phyloP scores from a whole-genome alignment of 2,329 filamentous ascomycete species.

The Gyromitra esculenta region DNA sequence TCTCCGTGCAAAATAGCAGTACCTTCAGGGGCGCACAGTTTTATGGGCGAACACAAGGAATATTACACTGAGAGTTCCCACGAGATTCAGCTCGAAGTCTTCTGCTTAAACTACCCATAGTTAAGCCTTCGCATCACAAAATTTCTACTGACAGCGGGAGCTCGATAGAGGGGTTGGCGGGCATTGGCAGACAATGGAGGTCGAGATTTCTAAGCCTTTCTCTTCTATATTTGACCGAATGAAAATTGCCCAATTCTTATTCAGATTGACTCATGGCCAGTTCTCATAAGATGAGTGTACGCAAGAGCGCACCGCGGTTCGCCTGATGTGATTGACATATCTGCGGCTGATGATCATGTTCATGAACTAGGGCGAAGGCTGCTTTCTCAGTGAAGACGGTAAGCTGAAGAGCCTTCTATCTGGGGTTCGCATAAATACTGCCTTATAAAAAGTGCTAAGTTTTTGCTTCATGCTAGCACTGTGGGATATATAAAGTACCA shows the following conservation, averaged over 20 bases:
- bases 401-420: neutral
- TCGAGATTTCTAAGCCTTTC: neutral
- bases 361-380: neutral
- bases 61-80: neutral
- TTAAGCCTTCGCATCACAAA: neutral
- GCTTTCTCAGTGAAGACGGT: neutral
- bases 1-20: no score
- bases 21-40: neutral
- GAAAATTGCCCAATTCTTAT: neutral
- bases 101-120: neutral
- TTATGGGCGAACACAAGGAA: neutral
- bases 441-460: neutral
- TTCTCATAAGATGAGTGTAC: no score
- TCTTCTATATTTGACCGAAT: neutral
- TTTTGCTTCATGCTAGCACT: neutral
- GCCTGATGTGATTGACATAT: neutral
- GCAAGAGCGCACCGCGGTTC: neutral
- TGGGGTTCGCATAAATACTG: neutral
- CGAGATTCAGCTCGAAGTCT: neutral
- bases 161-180: neutral
- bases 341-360: neutral
- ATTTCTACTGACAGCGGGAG: neutral
- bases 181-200: neutral
- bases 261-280: neutral
- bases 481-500: neutral